These are phyloP conservation scores for Hysterium pulicare DNA, from an alignment of 2,329 filamentous ascomycete species.

Conservation along the genomic window DNA sequence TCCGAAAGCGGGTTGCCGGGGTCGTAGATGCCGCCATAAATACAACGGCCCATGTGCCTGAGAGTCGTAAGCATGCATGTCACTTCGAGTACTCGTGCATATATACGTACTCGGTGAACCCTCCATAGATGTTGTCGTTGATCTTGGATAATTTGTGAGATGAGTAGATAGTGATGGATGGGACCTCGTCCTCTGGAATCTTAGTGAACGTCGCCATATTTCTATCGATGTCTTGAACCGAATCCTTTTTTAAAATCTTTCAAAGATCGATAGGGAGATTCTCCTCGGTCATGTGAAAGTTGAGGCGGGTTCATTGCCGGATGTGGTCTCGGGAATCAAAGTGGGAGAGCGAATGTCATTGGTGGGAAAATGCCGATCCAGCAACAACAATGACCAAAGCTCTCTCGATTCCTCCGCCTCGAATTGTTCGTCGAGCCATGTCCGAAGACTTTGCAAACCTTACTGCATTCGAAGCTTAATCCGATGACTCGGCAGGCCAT, in stretches of 20 bases:
- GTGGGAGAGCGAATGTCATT: too few relatives aligned
- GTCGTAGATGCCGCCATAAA: slow-evolving; percentile 83
- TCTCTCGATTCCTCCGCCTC: too few relatives aligned
- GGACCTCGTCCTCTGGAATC: slow-evolving; percentile 57
- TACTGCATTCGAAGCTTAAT: too few relatives aligned
- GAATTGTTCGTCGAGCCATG: too few relatives aligned
- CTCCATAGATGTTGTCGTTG: slow-evolving; percentile 77
- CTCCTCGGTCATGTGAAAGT: too few relatives aligned
- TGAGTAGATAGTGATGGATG: slow-evolving; percentile 65
- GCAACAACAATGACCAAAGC: too few relatives aligned
- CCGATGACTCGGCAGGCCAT: too few relatives aligned
- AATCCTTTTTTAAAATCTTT: slow-evolving; percentile 5
- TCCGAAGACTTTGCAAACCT: too few relatives aligned
- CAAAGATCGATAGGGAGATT: too few relatives aligned
- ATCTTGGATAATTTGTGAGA: slow-evolving; percentile 67
- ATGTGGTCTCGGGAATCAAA: too few relatives aligned
- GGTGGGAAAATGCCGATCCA: too few relatives aligned
- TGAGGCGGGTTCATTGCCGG: too few relatives aligned
- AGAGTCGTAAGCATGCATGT: slow-evolving; percentile 18
- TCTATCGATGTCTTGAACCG: background rate
- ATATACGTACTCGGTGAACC: slow-evolving; percentile 74
- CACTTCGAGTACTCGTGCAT: slow-evolving; percentile 4
- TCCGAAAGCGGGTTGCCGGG: slow-evolving; percentile 71
- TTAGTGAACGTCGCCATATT: slow-evolving; percentile 72
- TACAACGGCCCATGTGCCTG: slow-evolving; percentile 85